Percentiles rank a stretch among this genome's conserved stretches.
Conservation (phyloP, 768 basidiomycete genomes). For the Gloeostereum incarnatum region DNA sequence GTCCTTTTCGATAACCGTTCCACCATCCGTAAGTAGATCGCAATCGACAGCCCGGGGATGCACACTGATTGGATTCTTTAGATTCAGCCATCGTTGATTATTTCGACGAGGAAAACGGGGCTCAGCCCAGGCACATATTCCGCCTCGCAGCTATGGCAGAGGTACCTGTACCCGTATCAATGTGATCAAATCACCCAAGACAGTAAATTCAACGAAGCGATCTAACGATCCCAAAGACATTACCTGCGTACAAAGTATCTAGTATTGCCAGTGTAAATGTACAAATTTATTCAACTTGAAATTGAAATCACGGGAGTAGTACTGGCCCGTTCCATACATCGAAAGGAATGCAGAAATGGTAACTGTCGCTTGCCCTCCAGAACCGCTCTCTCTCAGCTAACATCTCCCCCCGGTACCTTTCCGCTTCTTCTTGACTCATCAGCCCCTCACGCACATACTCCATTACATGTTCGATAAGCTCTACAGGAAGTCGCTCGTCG, state of each 20-base stretch:
- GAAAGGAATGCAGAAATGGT: constrained; percentile 43
- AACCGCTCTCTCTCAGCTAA: constrained; percentile 24
- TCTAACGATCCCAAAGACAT: no score
- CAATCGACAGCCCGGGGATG: no score
- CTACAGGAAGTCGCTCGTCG: constrained; percentile 26
- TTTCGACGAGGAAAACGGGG: constrained; percentile 9
- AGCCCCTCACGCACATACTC: constrained; percentile 27
- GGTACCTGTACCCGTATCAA: constrained; percentile 9
- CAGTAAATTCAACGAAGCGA: no score
- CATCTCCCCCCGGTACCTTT: constrained; percentile 19
- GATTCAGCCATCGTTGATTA: constrained; percentile 13
- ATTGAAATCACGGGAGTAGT: no score
- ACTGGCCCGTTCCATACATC: constrained; percentile 32
- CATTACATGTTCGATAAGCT: constrained; percentile 33
- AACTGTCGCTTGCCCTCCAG: constrained; percentile 27
- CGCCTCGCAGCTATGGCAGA: constrained; percentile 14
- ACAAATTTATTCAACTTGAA: no score
- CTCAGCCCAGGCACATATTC: constrained; percentile 12
- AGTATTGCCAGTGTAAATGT: no score
- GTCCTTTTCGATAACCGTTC: constrained; percentile 10
- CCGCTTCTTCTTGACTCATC: constrained; percentile 28
- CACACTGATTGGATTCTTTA: constrained; percentile 1
- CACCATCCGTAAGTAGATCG: constrained; percentile 2
- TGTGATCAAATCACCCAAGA: neutral
- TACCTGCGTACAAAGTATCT: no score